Base-by-base conservation (phyloP, 176 grass and related monocot species). In the Tillandsia fasciculata region DNA sequence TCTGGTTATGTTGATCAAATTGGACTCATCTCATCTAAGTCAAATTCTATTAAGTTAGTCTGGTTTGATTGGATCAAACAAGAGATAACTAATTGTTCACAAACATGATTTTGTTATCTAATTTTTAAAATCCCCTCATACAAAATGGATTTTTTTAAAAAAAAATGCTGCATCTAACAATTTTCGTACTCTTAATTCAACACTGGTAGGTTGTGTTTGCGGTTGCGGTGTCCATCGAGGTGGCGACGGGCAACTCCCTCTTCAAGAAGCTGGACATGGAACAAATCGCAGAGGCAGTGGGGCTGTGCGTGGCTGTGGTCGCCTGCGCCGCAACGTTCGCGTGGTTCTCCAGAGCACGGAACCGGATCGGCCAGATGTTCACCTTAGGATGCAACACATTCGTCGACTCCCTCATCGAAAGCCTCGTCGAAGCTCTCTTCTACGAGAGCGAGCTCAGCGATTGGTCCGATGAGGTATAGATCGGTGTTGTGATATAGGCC, bases 401-500 rank as follows among this genome's bases (percentile, higher is more conserved):
- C 80, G 94, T 92, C 29, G 94, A 97, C 78, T 71, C 89, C 10
- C 74, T 97, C 79, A 90, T 97, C 83, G 94, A 93, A 76, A 99
- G 87, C 84, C 68, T 93, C 70, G 94, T 93, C 14, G 94, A 99
- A 70, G 94, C 84, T 42, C 72, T 99, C 67, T 99, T 99, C 80
- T 87, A 77, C 70, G 94, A 93, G 59, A 64, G 66, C 63, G 87
- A 93, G 66, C 80, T 86, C 33, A 83, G 77, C 22, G 84, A 99
- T 48, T 99, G 94, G 94, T 87, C 94, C 66, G 94, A 99, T 51
- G 86, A 97, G 26, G 48, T 71, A 8, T 99, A 53, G 59, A 73
- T 66, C 12, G n/a, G n/a, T 10, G 54, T 17, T 42, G 33, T 42
- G 33, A 42, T 42, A 6, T 42, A 42, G 33, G 33, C 33, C 33